Evolutionary conservation across 768 basidiomycete genomes (phyloP).

Genomic region (Mycena leptocephala): DNA sequence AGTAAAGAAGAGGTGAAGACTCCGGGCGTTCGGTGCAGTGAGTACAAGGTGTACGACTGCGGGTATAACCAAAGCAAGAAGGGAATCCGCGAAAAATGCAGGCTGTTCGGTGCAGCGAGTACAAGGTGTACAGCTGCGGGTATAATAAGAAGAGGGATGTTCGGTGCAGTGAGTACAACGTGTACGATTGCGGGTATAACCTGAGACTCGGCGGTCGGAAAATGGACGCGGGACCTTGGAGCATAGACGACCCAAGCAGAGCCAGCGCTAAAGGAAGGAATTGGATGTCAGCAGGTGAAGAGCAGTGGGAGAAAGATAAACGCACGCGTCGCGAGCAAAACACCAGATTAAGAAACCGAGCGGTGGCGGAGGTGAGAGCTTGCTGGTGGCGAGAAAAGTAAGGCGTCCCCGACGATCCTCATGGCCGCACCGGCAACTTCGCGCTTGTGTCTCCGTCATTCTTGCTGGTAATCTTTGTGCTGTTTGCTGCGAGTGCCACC

Average conservation of each 20-base stretch:
- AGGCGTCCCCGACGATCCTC: conserved; percentile 3
- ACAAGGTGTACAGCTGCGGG: neutral
- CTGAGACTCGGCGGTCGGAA: conserved; percentile 8
- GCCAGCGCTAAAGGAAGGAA: neutral
- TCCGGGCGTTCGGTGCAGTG: no score
- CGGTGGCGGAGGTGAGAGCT: neutral
- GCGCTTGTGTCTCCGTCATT: neutral
- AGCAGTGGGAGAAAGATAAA: neutral
- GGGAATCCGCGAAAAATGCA: no score
- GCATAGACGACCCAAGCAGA: neutral
- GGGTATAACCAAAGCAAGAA: neutral
- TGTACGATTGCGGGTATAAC: conserved; percentile 5
- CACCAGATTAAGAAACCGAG: neutral
- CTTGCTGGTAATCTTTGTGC: neutral
- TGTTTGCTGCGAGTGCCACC: neutral
- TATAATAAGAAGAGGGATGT: neutral
- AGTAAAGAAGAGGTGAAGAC: no score
- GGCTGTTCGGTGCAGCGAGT: neutral
- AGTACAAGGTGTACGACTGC: neutral
- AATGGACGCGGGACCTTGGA: neutral
- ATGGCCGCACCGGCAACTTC: conserved; percentile 1
- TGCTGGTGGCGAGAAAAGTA: neutral
- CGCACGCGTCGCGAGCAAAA: neutral
- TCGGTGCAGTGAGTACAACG: neutral
- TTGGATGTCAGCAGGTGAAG: no score